A percentile compares a stretch with the other conserved stretches of the same genome.
Evolutionary conservation across 2,329 filamentous ascomycete genomes (phyloP).

Genomic region (Aspergillus flavus): DNA sequence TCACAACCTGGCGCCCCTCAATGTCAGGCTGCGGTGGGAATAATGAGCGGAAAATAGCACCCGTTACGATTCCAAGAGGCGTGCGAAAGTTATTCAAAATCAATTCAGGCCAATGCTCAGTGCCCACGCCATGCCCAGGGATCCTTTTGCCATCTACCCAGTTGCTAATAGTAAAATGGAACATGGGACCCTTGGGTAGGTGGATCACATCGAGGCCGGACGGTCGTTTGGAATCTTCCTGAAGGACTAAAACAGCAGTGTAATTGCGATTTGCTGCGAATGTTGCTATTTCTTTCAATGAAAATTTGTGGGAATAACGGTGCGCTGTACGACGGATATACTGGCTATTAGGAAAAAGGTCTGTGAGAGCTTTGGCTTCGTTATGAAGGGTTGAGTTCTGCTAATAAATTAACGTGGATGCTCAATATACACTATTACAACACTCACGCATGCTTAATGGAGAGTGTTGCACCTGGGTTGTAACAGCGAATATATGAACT

Average conservation of each 20-base stretch:
- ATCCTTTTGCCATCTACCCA: slow-evolving; percentile 88
- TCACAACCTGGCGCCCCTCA: slow-evolving; percentile 84
- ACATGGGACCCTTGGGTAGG: slow-evolving; percentile 81
- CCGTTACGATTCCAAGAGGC: slow-evolving; percentile 83
- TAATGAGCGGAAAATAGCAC: slow-evolving; percentile 77
- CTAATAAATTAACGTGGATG: neutral
- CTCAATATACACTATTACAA: neutral
- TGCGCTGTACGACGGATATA: slow-evolving; percentile 88
- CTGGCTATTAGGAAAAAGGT: slow-evolving; percentile 75
- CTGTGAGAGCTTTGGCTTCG: slow-evolving; percentile 75
- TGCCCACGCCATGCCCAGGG: slow-evolving; percentile 86
- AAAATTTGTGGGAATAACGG: slow-evolving; percentile 86
- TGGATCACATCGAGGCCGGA: slow-evolving; percentile 82
- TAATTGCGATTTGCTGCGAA: slow-evolving; percentile 83
- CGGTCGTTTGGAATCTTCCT: slow-evolving; percentile 86
- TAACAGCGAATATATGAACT: neutral
- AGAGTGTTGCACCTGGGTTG: neutral
- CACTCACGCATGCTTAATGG: too few relatives aligned
- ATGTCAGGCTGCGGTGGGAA: slow-evolving; percentile 84
- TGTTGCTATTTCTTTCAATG: slow-evolving; percentile 82
- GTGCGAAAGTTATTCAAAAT: slow-evolving; percentile 95
- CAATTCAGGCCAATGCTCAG: slow-evolving; percentile 86
- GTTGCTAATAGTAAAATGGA: slow-evolving; percentile 88
- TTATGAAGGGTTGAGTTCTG: slow-evolving; percentile 80
- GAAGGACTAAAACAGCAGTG: slow-evolving; percentile 80